phyloP scores from a whole-genome alignment of 257 asterid genomes.

The Linaria vulgaris region DNA sequence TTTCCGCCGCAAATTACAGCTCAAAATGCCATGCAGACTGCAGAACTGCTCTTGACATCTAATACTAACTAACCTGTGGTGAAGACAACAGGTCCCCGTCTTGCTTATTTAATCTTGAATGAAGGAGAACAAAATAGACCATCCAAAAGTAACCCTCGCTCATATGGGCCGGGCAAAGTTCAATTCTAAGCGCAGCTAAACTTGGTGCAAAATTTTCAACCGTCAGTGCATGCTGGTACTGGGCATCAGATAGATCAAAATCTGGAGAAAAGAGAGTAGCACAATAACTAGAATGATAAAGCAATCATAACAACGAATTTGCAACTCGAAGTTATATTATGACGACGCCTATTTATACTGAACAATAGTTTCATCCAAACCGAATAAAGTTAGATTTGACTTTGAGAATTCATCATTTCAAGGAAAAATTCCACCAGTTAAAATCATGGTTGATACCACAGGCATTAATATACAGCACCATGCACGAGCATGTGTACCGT shows the following conservation, averaged over 20 bases:
- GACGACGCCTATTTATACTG: no score
- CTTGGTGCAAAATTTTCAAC: constrained; percentile 78
- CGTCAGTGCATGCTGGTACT: constrained; percentile 72
- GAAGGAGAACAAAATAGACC: constrained; percentile 94
- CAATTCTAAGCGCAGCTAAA: constrained; percentile 92
- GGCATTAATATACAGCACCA: no score
- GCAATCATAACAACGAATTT: background rate
- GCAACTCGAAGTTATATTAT: no score
- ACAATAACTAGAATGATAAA: constrained; percentile 21
- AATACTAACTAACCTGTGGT: constrained; percentile 61
- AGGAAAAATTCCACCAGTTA: no score
- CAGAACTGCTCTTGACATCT: background rate
- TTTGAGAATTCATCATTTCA: no score
- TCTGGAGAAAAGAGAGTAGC: constrained; percentile 42
- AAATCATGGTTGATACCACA: no score
- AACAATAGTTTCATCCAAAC: no score
- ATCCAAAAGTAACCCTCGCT: constrained; percentile 93
- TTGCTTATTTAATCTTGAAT: constrained; percentile 76
- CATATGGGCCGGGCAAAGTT: constrained; percentile 94
- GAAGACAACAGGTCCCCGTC: constrained; percentile 77
- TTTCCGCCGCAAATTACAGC: no score
- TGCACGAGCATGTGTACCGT: no score
- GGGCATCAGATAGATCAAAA: constrained; percentile 76
- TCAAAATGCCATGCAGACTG: no score
- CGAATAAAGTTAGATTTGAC: no score